Evolutionary conservation across 768 basidiomycete species (phyloP).

Genomic region (Collybia mongolica): DNA sequence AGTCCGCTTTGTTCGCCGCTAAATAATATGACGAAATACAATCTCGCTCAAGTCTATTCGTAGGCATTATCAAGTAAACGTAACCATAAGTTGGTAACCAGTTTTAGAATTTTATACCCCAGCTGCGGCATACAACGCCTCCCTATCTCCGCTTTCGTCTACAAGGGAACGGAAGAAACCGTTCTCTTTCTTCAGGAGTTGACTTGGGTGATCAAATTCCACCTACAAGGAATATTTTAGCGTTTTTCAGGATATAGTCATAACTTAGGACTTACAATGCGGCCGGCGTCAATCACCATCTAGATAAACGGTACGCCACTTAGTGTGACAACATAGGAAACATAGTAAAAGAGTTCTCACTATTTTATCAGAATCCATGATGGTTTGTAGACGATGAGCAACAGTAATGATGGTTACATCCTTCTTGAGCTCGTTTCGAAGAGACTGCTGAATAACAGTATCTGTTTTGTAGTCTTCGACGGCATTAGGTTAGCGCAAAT

Average conservation of each 20-base stretch:
- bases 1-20: no score
- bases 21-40: no score
- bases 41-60: no score
- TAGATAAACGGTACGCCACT: conserved; percentile 8
- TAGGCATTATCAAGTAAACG: no score
- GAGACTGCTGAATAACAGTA: conserved; percentile 63
- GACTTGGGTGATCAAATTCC: conserved; percentile 53
- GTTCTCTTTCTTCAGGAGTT: conserved; percentile 49
- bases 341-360: conserved; percentile 22
- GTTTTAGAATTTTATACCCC: conserved; percentile 5
- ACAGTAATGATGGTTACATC: conserved; percentile 64
- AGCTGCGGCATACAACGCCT: conserved; percentile 44
- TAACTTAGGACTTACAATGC: conserved; percentile 31
- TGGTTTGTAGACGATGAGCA: conserved; percentile 67
- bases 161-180: conserved; percentile 54
- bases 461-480: conserved; percentile 57
- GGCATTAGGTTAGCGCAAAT: neutral
- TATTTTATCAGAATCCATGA: conserved; percentile 62
- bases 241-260: no score
- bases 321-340: neutral
- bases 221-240: conserved; percentile 26
- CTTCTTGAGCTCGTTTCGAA: conserved; percentile 58
- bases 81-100: no score
- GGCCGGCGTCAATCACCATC: conserved; percentile 54
- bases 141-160: conserved; percentile 55